Percentiles rank a stretch among this genome's conserved stretches.
phyloP scores from a whole-genome alignment of 2,329 filamentous ascomycete species.

The Neofusicoccum kwambonambiense region DNA sequence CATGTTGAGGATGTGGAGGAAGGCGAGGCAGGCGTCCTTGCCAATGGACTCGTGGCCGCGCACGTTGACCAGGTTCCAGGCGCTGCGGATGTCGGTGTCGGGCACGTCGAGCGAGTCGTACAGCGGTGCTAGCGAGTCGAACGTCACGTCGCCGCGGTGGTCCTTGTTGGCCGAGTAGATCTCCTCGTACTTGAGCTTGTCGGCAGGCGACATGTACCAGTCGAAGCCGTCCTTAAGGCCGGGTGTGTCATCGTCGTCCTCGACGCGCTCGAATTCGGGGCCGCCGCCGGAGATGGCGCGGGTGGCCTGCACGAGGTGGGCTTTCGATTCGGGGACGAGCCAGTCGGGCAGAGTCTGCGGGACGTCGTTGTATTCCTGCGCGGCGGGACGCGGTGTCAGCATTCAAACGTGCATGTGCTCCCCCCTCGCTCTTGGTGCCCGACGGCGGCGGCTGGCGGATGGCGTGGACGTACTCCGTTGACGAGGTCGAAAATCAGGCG shows the following conservation, averaged over 20 bases:
- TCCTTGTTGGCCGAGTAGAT: slow-evolving; percentile 94
- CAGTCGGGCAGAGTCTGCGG: slow-evolving; percentile 84
- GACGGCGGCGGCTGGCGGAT: background rate
- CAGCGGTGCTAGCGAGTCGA: slow-evolving; percentile 74
- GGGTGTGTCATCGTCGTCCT: slow-evolving; percentile 71
- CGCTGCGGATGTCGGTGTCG: slow-evolving; percentile 78
- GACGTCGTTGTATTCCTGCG: slow-evolving; percentile 78
- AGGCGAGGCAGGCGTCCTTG: slow-evolving; percentile 91
- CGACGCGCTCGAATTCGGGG: slow-evolving; percentile 79
- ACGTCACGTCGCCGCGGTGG: slow-evolving; percentile 73
- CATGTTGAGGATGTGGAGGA: slow-evolving; percentile 95
- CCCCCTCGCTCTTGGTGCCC: slow-evolving; percentile 2
- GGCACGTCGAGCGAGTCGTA: slow-evolving; percentile 78
- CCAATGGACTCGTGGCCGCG: slow-evolving; percentile 78
- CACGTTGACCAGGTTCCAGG: slow-evolving; percentile 97
- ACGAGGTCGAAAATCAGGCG: slow-evolving; percentile 94
- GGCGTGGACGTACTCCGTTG: slow-evolving; percentile 70
- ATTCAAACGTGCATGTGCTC: background rate
- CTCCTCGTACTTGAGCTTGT: slow-evolving; percentile 93
- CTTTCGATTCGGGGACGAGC: slow-evolving; percentile 83
- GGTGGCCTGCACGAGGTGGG: slow-evolving; percentile 41
- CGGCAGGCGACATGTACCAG: slow-evolving; percentile 95
- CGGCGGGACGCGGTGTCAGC: background rate
- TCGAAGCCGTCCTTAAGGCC: slow-evolving; percentile 96
- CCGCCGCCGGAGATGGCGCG: slow-evolving; percentile 68